These are phyloP conservation scores for Candida peoriensis DNA, from an alignment of 805 yeast species.

Conservation along the genomic window DNA sequence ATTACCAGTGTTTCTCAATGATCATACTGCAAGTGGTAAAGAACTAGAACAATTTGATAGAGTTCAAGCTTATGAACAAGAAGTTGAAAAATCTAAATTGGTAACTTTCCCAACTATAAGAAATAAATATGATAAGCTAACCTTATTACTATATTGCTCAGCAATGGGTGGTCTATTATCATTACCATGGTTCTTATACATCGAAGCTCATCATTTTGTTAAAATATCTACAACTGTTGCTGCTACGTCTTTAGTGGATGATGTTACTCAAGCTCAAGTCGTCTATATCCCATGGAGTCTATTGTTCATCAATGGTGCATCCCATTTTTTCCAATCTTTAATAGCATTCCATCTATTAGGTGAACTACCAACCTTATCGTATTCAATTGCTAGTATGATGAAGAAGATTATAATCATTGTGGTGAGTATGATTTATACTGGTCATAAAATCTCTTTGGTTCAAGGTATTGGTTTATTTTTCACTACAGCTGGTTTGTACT, in stretches of 20 bases:
- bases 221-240: background rate
- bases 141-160: slow-evolving; percentile 77
- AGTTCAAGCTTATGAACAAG: slow-evolving; percentile 10
- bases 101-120: slow-evolving; percentile 16
- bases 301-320: slow-evolving; percentile 60
- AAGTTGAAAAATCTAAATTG: slow-evolving; percentile 10
- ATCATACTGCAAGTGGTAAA: slow-evolving; percentile 10
- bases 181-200: slow-evolving; percentile 63
- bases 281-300: slow-evolving; percentile 41
- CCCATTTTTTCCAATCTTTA: slow-evolving; percentile 76
- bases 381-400: slow-evolving; percentile 82
- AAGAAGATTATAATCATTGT: slow-evolving; percentile 82
- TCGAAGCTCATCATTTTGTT: slow-evolving; percentile 45
- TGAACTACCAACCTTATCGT: slow-evolving; percentile 75
- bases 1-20: no score
- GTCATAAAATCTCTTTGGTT: slow-evolving; percentile 37
- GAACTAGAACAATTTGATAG: slow-evolving; percentile 8
- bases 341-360: slow-evolving; percentile 80
- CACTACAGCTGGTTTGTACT: slow-evolving; percentile 51
- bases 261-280: slow-evolving; percentile 20
- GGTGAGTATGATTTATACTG: slow-evolving; percentile 65
- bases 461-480: slow-evolving; percentile 48
- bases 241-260: slow-evolving; percentile 9
- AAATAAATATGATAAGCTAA: slow-evolving; percentile 69
- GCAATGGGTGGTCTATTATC: slow-evolving; percentile 65